Evolutionary conservation across 768 basidiomycete species (phyloP), one percentile per base, ranked within the genome.

Genomic region (Podaxis pistillaris): DNA sequence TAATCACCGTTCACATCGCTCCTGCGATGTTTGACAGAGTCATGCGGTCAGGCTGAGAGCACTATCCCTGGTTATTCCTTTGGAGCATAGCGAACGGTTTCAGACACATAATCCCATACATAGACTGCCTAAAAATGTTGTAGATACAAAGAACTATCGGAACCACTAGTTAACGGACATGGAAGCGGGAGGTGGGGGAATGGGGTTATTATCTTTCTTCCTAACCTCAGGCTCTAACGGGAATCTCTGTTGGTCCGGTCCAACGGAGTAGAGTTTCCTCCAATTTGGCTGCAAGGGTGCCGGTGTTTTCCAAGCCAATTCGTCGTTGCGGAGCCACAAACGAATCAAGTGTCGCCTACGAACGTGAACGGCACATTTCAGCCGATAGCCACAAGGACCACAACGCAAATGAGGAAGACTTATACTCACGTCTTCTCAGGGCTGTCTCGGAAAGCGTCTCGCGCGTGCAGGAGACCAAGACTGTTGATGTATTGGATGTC

Each of bases 401-500:
- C 3, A 37, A 53, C n/a, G 59, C 64, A 57, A 53, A 47, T 56
- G 26, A 37, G 13, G 41, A 58, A 47, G 46, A 52, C 11, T n/a
- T 53, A 52, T 33, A 73, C 80, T 64, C 63, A 80, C 80, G 76
- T 76, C 57, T 80, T 74, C 66, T 77, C 72, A 26, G 70, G 68
- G 56, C 76, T 76, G 65, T 81, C 80, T 30, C 69, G 66, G 65
- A 81, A 81, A 15, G 70, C 78, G 59, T 81, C 81, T 64, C 81
- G 66, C 2, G 79, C 79, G 63, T 82, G 81, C 60, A 82, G 76
- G 36, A 82, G 67, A 12, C 78, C 73, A 65, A 82, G 68, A 63
- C 76, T 81, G 67, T 81, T 82, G 67, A 82, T 80, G 62, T 78
- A 82, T 66, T 82, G 81, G 28, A 82, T 79, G 56, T 81, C 80